Percentiles rank a stretch among this genome's conserved stretches.
phyloP scores from a whole-genome alignment of 2,329 filamentous ascomycete genomes.

The Hypomyces perniciosus region DNA sequence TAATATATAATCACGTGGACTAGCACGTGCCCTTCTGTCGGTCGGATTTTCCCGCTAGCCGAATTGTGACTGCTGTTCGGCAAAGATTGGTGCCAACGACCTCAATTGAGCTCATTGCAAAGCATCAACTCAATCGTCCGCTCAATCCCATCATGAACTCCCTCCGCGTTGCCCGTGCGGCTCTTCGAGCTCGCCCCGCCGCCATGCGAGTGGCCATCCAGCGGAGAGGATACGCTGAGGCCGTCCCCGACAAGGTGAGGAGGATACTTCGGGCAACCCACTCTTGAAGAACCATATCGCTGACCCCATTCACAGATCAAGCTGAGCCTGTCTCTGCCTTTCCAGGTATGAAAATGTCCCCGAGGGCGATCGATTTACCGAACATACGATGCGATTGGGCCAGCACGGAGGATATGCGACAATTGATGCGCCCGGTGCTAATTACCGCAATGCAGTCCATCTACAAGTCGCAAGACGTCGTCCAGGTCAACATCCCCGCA shows the following conservation, averaged over 20 bases:
- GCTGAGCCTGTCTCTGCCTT: constrained; percentile 94
- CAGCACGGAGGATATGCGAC: constrained; percentile 17
- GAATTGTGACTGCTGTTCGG: constrained; percentile 35
- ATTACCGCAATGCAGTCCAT: constrained; percentile 58
- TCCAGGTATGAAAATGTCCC: constrained; percentile 69
- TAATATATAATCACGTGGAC: constrained; percentile 26
- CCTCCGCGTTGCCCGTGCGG: constrained; percentile 84
- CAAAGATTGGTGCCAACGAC: constrained; percentile 45
- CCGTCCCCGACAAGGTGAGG: constrained; percentile 72
- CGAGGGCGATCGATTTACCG: constrained; percentile 17
- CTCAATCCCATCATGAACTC: constrained; percentile 74
- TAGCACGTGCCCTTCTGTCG: background rate
- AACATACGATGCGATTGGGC: constrained; percentile 25
- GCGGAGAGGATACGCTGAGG: constrained; percentile 87
- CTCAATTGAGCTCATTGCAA: constrained; percentile 34
- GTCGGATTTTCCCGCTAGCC: constrained; percentile 38
- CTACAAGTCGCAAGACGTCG: constrained; percentile 63
- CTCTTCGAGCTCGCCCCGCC: constrained; percentile 75
- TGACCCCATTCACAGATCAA: constrained; percentile 59
- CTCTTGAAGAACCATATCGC: constrained; percentile 1
- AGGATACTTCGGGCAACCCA: constrained; percentile 22
- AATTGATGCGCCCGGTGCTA: constrained; percentile 34
- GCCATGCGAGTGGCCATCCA: constrained; percentile 70
- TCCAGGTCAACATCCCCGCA: constrained; percentile 98
- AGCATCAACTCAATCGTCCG: constrained; percentile 46